phyloP scores from a whole-genome alignment of 2,329 filamentous ascomycete species.

The Beauveria bassiana region DNA sequence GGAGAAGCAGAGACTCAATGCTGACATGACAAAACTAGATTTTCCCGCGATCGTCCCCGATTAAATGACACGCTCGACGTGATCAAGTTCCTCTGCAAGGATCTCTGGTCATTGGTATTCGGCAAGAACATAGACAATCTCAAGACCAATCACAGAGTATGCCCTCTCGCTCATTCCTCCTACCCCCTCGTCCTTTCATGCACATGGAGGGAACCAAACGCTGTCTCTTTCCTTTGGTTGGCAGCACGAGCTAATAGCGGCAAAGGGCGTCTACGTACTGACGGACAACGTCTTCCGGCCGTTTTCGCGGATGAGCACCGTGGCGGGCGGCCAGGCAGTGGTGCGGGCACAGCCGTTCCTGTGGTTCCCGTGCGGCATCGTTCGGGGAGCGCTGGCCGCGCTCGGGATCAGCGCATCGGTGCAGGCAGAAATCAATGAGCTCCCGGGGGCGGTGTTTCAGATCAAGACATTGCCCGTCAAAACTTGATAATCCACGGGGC shows the following conservation, averaged over 20 bases:
- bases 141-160: conserved; percentile 89
- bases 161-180: conserved; percentile 15
- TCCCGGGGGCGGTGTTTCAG: conserved; percentile 88
- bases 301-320: conserved; percentile 81
- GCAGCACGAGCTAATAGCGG: conserved; percentile 23
- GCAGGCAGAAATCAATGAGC: conserved; percentile 78
- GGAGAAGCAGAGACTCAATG: not conserved
- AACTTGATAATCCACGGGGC: conserved; percentile 31
- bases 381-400: conserved; percentile 84
- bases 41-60: conserved; percentile 74
- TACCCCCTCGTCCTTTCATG: too few species aligned
- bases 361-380: conserved; percentile 90
- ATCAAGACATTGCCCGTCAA: conserved; percentile 76
- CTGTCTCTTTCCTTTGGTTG: not conserved
- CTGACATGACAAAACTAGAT: conserved; percentile 37
- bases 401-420: conserved; percentile 88
- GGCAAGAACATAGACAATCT: conserved; percentile 97
- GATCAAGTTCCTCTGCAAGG: conserved; percentile 98
- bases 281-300: conserved; percentile 90
- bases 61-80: conserved; percentile 90
- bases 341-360: conserved; percentile 79
- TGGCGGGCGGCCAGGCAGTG: conserved; percentile 65
- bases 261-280: conserved; percentile 79
- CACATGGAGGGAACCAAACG: too few species aligned
- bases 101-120: conserved; percentile 91